Percentiles rank a stretch among this genome's conserved stretches.
Conservation (phyloP, 176 grass and related monocot species). For the Triticum timopheevii region DNA sequence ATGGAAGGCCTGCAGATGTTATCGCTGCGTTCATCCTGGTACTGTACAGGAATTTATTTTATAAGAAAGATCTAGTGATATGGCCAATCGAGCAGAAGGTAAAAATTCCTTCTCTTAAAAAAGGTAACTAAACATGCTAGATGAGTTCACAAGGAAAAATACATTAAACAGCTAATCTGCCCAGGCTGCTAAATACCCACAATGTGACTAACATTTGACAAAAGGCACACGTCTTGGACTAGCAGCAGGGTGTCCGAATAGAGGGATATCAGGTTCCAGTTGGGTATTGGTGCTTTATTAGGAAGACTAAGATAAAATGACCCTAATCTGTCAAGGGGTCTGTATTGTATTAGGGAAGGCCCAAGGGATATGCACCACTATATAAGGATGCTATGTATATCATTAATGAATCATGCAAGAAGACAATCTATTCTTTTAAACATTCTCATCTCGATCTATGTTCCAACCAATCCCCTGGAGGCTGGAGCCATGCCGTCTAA, state of each 20-base stretch:
- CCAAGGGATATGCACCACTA: neutral
- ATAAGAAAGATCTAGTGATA: neutral
- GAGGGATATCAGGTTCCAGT: neutral
- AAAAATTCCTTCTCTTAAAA: neutral
- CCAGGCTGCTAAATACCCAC: neutral
- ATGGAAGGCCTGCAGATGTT: slow-evolving; percentile 6
- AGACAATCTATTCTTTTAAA: neutral
- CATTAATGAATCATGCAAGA: neutral
- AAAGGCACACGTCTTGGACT: neutral
- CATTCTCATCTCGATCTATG: neutral
- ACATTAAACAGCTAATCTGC: neutral
- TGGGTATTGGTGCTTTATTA: neutral
- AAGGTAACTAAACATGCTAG: neutral
- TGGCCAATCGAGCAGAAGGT: neutral
- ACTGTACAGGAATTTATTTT: slow-evolving; percentile 9
- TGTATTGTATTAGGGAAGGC: neutral
- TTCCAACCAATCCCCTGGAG: neutral
- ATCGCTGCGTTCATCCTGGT: neutral
- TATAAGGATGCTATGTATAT: neutral
- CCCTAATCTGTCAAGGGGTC: neutral
- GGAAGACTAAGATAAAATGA: neutral
- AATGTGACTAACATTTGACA: neutral
- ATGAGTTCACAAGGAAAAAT: neutral
- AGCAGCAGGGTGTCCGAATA: neutral
- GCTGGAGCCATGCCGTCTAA: neutral